phyloP scores from a whole-genome alignment of 768 basidiomycete genomes.

The Phlebiopsis gigantea region DNA sequence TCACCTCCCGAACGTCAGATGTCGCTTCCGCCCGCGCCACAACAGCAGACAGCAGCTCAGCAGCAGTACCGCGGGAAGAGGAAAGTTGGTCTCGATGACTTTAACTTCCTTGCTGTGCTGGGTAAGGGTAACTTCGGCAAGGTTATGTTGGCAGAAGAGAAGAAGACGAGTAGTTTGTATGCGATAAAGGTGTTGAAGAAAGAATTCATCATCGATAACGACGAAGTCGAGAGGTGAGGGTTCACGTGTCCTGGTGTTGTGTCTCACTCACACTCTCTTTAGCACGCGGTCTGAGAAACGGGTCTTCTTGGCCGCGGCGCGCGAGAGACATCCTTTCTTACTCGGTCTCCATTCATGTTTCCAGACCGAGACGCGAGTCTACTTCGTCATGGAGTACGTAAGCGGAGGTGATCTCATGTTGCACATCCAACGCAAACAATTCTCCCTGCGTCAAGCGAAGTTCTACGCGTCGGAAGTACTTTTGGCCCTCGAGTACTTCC shows the following conservation, averaged over 20 bases:
- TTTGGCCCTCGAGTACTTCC: slow-evolving; percentile 96
- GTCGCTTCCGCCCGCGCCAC: slow-evolving; percentile 24
- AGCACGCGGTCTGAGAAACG: slow-evolving; percentile 99
- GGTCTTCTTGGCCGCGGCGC: slow-evolving; percentile 94
- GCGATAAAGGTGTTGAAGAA: slow-evolving; percentile 99
- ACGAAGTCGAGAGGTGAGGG: slow-evolving; percentile 94
- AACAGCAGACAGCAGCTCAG: slow-evolving; percentile 32
- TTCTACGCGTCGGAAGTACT: slow-evolving; percentile 98
- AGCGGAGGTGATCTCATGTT: slow-evolving; percentile 99
- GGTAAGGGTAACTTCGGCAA: slow-evolving; percentile 99
- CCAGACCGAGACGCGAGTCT: slow-evolving; percentile 98
- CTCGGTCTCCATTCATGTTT: slow-evolving; percentile 97
- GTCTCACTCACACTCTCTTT: not conserved
- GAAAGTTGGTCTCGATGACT: slow-evolving; percentile 95
- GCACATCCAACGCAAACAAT: slow-evolving; percentile 98
- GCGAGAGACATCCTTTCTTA: slow-evolving; percentile 95
- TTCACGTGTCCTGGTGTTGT: not conserved
- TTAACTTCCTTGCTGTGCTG: slow-evolving; percentile 97
- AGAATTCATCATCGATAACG: slow-evolving; percentile 99
- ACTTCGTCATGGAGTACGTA: slow-evolving; percentile 99
- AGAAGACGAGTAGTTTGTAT: slow-evolving; percentile 79
- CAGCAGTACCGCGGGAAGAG: slow-evolving; percentile 48
- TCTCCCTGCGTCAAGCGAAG: slow-evolving; percentile 97
- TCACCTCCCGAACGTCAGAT: slow-evolving; percentile 21
- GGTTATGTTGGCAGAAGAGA: slow-evolving; percentile 99